Evolutionary conservation across 1,284 basidiomycete genomes (phyloP).

Genomic region (Microstroma glucosiphilum): DNA sequence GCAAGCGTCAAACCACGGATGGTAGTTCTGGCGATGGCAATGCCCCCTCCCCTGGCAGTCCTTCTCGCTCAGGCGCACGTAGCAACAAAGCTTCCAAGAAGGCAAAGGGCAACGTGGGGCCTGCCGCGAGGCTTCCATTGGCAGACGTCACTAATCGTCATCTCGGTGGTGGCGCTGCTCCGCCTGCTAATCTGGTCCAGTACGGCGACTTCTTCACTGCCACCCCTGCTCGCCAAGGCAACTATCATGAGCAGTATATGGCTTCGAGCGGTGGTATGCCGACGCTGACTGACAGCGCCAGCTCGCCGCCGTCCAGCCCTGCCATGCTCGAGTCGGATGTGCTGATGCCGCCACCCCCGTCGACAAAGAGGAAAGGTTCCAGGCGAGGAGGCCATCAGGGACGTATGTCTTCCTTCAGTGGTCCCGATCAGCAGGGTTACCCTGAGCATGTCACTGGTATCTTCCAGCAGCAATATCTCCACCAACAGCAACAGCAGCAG

Average conservation of each 20-base stretch:
- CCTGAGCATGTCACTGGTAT: too few species aligned
- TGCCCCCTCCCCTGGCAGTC: too few species aligned
- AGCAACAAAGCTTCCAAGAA: too few species aligned
- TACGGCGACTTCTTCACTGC: not conserved
- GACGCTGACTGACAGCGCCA: conserved; percentile 36
- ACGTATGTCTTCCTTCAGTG: not conserved
- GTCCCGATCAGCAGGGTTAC: not conserved
- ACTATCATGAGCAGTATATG: conserved; percentile 18
- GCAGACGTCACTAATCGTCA: too few species aligned
- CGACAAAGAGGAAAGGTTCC: not conserved
- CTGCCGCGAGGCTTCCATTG: too few species aligned
- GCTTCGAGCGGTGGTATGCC: conserved; percentile 32
- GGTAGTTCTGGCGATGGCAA: too few species aligned
- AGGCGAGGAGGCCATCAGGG: too few species aligned
- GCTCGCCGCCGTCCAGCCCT: conserved; percentile 40
- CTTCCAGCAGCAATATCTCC: too few species aligned
- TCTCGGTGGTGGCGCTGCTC: too few species aligned
- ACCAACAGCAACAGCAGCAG: too few species aligned
- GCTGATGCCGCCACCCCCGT: conserved; percentile 36
- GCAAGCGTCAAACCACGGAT: not conserved
- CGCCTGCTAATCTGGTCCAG: not conserved
- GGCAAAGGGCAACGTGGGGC: too few species aligned
- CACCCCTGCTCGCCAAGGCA: conserved; percentile 27
- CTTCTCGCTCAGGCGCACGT: too few species aligned
- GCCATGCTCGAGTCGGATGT: conserved; percentile 2